Evolutionary conservation across 768 basidiomycete species (phyloP), one percentile per base, ranked within the genome.

Genomic region (Wakefieldia striispora): DNA sequence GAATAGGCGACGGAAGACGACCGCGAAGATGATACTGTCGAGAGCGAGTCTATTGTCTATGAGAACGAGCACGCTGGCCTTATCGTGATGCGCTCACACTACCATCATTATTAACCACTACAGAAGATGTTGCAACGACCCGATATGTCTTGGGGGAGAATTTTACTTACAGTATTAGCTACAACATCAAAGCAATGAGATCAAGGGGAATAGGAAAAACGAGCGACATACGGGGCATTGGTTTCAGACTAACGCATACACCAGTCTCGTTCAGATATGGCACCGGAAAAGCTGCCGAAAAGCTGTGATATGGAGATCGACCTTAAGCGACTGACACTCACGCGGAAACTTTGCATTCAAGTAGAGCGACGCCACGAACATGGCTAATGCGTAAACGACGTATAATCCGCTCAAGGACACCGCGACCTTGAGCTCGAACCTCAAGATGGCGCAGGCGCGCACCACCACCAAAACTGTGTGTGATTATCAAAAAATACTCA

Each of bases 381-480:
- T 7, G 10, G 5, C 27, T 9, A 29, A 0, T 4, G 47, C 29
- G 17, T 55, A 66, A 3, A 54, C 2, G n/a, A 44, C 2, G 23
- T 66, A 66, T 3, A 54, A 1, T 4, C 9, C 6, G 31, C 34
- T 52, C 6, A 40, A 38, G 4, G 9, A 2, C 0, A 24, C 6
- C 6, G 26, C n/a, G 3, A 55, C 4, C 17, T 16, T 13, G 14
- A 39, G 58, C 6, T 34, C 35, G 33, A 46, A 57, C 17, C 64
- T 44, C 35, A 55, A 31, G 20, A 66, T 56, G 13, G 62, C 65
- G 37, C 59, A 66, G 7, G 51, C 49, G 2, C 65, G 64, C 35
- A 64, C 34, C 13, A 54, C 50, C 3, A 68, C 62, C 36, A 66
- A 49, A 14, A 68, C 65, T 66, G 23, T 1, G 9, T 10, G 11